phyloP scores from a whole-genome alignment of 2,329 filamentous ascomycete genomes.

The Ophiocordyceps robertsii region DNA sequence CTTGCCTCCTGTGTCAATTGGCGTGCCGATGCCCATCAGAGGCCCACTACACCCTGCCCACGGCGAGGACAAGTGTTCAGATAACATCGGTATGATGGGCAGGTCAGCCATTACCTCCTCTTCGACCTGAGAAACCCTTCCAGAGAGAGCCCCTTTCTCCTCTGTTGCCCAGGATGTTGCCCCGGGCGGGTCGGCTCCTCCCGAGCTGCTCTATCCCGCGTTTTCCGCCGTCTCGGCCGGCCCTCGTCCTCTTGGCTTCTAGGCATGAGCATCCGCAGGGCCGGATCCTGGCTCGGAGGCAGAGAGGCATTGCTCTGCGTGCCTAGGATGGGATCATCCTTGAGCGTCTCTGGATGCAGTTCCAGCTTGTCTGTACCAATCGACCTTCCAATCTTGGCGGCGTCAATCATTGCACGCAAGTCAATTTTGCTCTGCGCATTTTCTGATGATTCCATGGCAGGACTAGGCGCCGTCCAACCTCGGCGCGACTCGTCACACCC shows the following conservation, averaged over 20 bases:
- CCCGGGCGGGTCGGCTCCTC: constrained; percentile 9
- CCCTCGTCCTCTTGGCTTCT: constrained; percentile 2
- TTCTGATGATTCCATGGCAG: constrained; percentile 1
- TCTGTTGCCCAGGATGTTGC: constrained; percentile 1
- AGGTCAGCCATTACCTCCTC: constrained; percentile 6
- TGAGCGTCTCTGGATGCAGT: constrained; percentile 25
- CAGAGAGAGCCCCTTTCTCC: constrained; percentile 7
- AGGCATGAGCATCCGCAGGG: constrained; percentile 15
- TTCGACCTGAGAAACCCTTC: constrained; percentile 12
- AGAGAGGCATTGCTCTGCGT: constrained; percentile 12
- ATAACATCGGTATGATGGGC: not conserved
- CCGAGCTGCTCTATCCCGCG: constrained; percentile 5
- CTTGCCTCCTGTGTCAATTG: no score
- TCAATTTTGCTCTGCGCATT: constrained; percentile 11
- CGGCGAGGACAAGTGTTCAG: not conserved
- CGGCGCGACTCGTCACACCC: not conserved
- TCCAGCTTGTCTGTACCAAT: constrained; percentile 18
- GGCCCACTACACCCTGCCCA: no score
- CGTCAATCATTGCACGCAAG: constrained; percentile 16
- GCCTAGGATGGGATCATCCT: constrained; percentile 23
- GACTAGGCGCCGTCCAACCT: not conserved
- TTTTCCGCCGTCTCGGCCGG: constrained; percentile 3
- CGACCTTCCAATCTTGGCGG: constrained; percentile 13
- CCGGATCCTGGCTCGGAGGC: constrained; percentile 26
- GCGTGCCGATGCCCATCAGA: no score